phyloP scores from a whole-genome alignment of 2,329 filamentous ascomycete genomes.

The Tolypocladium capitatum region DNA sequence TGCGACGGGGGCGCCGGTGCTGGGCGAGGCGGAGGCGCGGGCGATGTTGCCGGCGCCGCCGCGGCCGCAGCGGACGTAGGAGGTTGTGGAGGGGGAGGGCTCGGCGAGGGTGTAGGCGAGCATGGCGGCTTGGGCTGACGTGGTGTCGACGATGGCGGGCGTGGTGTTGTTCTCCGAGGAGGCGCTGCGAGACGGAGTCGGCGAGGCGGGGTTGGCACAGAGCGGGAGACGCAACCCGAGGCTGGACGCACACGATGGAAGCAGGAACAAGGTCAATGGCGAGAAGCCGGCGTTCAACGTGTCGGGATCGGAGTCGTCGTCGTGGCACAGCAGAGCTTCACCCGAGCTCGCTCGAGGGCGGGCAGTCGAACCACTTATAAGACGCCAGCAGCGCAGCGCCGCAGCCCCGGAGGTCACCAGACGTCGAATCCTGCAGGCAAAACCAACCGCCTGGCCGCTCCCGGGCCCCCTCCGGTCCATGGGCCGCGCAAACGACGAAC shows the following conservation, averaged over 20 bases:
- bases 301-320: background rate
- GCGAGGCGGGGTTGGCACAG: background rate
- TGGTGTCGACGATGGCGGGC: background rate
- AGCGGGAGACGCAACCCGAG: background rate
- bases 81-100: background rate
- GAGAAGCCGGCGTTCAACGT: background rate
- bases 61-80: constrained; percentile 31
- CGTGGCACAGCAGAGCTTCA: background rate
- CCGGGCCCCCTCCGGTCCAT: too few species aligned
- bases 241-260: background rate
- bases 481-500: background rate
- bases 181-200: too few species aligned
- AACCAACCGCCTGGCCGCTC: background rate
- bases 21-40: constrained; percentile 28
- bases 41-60: constrained; percentile 43
- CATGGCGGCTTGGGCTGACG: background rate
- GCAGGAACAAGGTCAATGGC: background rate
- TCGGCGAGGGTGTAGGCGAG: background rate
- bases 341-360: background rate
- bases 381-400: too few species aligned
- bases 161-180: background rate
- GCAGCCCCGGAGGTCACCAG: background rate
- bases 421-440: background rate
- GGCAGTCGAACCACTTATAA: background rate
- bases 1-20: constrained; percentile 33